These are phyloP conservation scores for Castanospermum australe DNA, from an alignment of 306 rosid genomes.

Conservation along the genomic window DNA sequence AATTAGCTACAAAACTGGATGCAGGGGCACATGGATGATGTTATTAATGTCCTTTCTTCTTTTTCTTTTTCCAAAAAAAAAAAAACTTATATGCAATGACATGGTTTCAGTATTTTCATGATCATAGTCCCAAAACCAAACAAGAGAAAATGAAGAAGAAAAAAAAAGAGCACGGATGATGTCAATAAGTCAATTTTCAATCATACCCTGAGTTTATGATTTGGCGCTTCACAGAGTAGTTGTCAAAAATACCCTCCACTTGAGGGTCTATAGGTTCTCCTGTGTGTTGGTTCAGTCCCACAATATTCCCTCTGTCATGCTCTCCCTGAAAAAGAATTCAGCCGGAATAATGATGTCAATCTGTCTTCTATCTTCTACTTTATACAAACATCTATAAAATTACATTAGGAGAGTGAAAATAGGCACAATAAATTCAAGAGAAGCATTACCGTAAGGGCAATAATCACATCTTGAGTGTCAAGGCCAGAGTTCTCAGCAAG, in stretches of 20 bases:
- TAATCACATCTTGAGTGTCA: conserved; percentile 90
- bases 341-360: neutral
- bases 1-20: neutral
- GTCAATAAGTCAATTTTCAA: no score
- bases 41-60: no score
- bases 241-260: conserved; percentile 95
- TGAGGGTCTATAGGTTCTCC: conserved; percentile 94
- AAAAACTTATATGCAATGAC: no score
- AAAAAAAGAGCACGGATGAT: no score
- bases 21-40: no score
- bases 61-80: no score
- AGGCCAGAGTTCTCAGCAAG: conserved; percentile 97
- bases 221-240: conserved; percentile 94
- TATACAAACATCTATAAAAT: neutral
- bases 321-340: conserved; percentile 73
- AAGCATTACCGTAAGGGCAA: conserved; percentile 69
- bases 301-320: conserved; percentile 78
- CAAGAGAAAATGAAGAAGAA: neutral
- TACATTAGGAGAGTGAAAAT: neutral
- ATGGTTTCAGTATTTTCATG: no score
- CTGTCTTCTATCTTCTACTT: neutral
- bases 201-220: conserved; percentile 95
- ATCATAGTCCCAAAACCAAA: neutral
- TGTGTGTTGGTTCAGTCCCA: conserved; percentile 80
- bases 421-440: neutral